Base-by-base conservation (phyloP, 179 eudicot species). In the Pouteria campechiana region DNA sequence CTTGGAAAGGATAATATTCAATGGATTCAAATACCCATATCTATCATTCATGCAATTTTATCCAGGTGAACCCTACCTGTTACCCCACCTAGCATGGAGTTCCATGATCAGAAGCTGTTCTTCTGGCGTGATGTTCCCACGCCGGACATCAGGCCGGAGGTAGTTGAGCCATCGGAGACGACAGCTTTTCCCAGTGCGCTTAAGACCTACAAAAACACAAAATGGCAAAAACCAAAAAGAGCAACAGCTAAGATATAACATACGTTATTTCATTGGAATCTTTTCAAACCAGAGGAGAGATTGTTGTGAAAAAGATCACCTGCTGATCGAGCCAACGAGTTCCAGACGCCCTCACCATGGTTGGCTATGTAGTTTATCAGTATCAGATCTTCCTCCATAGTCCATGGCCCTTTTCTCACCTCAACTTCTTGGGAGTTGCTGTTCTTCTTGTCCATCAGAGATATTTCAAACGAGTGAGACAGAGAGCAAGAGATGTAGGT, bases 271-370 rank as follows among this genome's bases (percentile, higher is more conserved):
- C n/a, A n/a, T n/a, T n/a, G n/a, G n/a, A n/a, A n/a, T n/a, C n/a
- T n/a, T n/a, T n/a, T n/a, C n/a, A n/a, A n/a, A n/a, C 9, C 25
- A 40, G 8, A 28, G 28, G 3, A 47, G 17, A 17, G 9, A 32
- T 22, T 8, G 3, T 24, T 32, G 17, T 16, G 20, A 35, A 13
- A 6, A 18, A 3, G 3, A 24, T 29, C 78, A 85, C 99, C 99
- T 9, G 99, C 99, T 25, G 99, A 75, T 57, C 68, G 54, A 55
- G 96, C 99, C 5, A 90, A 67, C 22, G 96, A 72, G 51, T 90
- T 82, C 99, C 99, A 90, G 48, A 82, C 96, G 44, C 96, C 99
- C 69, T 90, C 99, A 5, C 99, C 99, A 53, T 90, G 99, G 52
- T 81, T 82, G 31, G 94, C 92, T 22, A 86, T 82, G 57, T 90